Evolutionary conservation across 108 stramenopile species (phyloP), one percentile per base, ranked within the genome.

Genomic region (Asterionellopsis glacialis): DNA sequence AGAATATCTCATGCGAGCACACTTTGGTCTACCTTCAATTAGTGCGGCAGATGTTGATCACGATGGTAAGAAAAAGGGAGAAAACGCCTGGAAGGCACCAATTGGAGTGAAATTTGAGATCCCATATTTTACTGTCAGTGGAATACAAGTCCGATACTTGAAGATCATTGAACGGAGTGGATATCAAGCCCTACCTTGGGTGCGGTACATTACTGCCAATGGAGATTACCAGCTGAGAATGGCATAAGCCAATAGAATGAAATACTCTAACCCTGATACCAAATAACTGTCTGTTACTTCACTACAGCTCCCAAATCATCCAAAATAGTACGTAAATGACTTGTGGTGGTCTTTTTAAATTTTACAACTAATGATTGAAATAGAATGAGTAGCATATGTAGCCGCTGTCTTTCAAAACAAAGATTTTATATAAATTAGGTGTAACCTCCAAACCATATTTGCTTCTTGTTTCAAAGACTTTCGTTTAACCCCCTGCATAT

Each of bases 101-200:
- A 94, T 95, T 63, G 75, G 80, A 25, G 95, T 99, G 41, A 93
- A 95, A 58, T 99, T 99, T 70, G 99, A 99, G 67, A 98, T 99
- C 57, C 99, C 99, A 11, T 99, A 99, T 74, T 99, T 99, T 70
- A 99, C 99, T 0, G 98, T 98, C 12, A 90, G 87, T 25, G 99
- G 99, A 19, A 97, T 99, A 55, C 98, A 98, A 72, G 99, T 99
- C 15, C 85, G 99, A 19, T 99, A 99, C 77, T 80, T 99, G 59
- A 98, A 98, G 78, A 98, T 99, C 57, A 98, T 98, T 68, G 99
- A 99, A 79, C 95, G 89, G 68, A 95, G 93, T 73, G 99, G 99
- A 14, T 99, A 98, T 76, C 94, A 96, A 68, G 99, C 99, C 12
- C 60, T 98, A 61, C 99, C 99, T 11, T 99, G 99, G 99, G 99